Conservation (phyloP, 1,139 yeast genomes). For the Yamadazyma dushanensis region DNA sequence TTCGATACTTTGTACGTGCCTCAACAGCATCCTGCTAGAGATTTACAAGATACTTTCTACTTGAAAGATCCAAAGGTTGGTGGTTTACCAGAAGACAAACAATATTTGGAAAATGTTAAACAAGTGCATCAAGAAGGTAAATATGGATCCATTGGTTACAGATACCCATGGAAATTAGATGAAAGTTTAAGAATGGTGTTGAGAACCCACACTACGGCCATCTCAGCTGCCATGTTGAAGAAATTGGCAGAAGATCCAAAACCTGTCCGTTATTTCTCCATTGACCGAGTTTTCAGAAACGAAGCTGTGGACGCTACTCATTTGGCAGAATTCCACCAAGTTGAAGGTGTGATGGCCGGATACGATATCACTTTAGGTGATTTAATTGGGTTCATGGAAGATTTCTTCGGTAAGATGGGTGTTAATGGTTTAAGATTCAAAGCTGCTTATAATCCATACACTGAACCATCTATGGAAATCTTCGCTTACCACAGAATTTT, state of each 20-base stretch:
- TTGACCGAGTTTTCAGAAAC: constrained; percentile 98
- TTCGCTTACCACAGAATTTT: constrained; percentile 96
- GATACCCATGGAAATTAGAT: constrained; percentile 94
- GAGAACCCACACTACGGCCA: constrained; percentile 97
- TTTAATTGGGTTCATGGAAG: constrained; percentile 97
- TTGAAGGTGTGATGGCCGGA: constrained; percentile 98
- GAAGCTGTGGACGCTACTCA: constrained; percentile 99
- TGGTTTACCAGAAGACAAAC: constrained; percentile 75
- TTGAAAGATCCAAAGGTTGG: constrained; percentile 87
- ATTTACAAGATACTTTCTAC: constrained; percentile 96
- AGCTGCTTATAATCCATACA: constrained; percentile 98
- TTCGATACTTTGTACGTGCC: constrained; percentile 95
- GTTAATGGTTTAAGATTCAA: constrained; percentile 92
- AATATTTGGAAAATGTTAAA: constrained; percentile 75
- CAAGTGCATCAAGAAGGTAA: constrained; percentile 88
- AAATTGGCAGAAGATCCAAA: constrained; percentile 85
- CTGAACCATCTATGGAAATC: constrained; percentile 98
- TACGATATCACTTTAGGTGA: constrained; percentile 94
- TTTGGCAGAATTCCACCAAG: constrained; percentile 98
- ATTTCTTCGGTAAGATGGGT: constrained; percentile 96
- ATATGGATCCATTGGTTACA: constrained; percentile 93
- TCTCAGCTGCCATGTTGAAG: constrained; percentile 85
- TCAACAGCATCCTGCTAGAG: constrained; percentile 99
- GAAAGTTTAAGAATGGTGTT: constrained; percentile 90
- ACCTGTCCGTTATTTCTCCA: constrained; percentile 90